phyloP scores from a whole-genome alignment of 495 filamentous ascomycete species.

The Filosporella fistucella region DNA sequence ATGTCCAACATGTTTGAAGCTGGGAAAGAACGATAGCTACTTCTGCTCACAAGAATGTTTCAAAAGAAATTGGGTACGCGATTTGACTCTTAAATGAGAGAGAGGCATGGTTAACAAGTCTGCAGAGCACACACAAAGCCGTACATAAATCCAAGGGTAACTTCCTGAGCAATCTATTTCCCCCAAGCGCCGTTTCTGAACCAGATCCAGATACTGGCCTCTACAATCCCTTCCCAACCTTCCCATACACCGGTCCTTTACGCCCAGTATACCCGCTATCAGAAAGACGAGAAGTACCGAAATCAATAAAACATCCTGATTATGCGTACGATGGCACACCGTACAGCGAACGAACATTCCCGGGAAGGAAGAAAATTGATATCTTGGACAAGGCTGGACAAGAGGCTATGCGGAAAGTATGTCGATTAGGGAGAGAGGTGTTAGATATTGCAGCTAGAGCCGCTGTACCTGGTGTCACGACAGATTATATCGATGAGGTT shows the following conservation, averaged over 20 bases:
- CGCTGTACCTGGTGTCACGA: conserved; percentile 82
- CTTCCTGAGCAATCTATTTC: conserved; percentile 61
- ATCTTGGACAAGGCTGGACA: conserved; percentile 74
- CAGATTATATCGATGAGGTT: conserved; percentile 92
- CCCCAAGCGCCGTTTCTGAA: conserved; percentile 78
- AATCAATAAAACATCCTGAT: conserved; percentile 76
- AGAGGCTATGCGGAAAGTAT: conserved; percentile 85
- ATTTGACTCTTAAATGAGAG: background rate
- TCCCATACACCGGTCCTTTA: conserved; percentile 71
- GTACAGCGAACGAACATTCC: conserved; percentile 67
- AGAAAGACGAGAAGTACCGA: conserved; percentile 65
- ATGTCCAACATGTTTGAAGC: conserved; percentile 90
- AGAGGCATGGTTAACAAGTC: conserved; percentile 23
- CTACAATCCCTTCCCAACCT: conserved; percentile 89
- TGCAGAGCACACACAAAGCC: conserved; percentile 75
- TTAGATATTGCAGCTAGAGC: conserved; percentile 85
- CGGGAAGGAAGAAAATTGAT: conserved; percentile 65
- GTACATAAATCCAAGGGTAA: conserved; percentile 82
- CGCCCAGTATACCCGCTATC: conserved; percentile 91
- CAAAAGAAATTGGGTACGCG: conserved; percentile 91
- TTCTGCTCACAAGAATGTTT: conserved; percentile 99
- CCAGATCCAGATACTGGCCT: conserved; percentile 82
- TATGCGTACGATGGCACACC: conserved; percentile 83
- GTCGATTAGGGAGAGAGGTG: conserved; percentile 83
- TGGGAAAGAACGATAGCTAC: conserved; percentile 80